Percentiles rank a stretch among this genome's conserved stretches.
phyloP scores from a whole-genome alignment of 192 early-diverging fungal genomes.

The Coemansia sp. region DNA sequence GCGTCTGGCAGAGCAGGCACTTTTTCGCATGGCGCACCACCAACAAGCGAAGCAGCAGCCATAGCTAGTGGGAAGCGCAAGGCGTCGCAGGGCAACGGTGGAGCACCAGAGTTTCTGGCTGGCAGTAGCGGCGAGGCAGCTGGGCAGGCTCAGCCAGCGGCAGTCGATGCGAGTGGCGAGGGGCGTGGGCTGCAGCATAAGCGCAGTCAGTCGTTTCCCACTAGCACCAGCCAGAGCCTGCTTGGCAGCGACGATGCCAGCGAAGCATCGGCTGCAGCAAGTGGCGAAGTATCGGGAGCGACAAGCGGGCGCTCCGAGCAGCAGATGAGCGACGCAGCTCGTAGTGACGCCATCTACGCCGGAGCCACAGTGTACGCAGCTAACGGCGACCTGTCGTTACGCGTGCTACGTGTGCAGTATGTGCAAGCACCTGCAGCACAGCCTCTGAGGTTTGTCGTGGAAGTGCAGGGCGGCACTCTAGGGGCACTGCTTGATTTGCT shows the following conservation, averaged over 20 bases:
- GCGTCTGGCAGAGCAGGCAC: slow-evolving; percentile 38
- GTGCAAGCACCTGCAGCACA: background rate
- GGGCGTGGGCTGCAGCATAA: slow-evolving; percentile 34
- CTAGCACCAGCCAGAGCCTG: slow-evolving; percentile 5
- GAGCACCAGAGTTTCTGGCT: background rate
- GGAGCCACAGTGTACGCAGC: slow-evolving; percentile 42
- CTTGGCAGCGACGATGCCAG: slow-evolving; percentile 5
- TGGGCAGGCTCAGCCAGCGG: background rate
- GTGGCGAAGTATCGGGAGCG: background rate
- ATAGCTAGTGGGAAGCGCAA: background rate
- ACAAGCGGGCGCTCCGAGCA: slow-evolving; percentile 16
- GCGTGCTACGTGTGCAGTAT: slow-evolving; percentile 47
- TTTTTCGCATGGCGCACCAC: slow-evolving; percentile 26
- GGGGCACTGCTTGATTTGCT: slow-evolving; percentile 57
- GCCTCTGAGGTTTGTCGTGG: slow-evolving; percentile 46
- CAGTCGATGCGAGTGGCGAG: background rate
- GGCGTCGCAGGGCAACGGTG: slow-evolving; percentile 7
- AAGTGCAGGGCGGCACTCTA: slow-evolving; percentile 64
- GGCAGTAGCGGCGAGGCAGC: background rate
- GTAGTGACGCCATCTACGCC: slow-evolving; percentile 33
- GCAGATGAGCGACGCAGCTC: slow-evolving; percentile 33
- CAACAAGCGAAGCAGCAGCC: background rate
- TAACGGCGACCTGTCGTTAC: slow-evolving; percentile 44
- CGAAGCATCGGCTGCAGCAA: background rate
- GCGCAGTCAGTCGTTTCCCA: slow-evolving; percentile 49